phyloP scores from a whole-genome alignment of 2,329 filamentous ascomycete genomes.

The Paraphaeosphaeria minitans region DNA sequence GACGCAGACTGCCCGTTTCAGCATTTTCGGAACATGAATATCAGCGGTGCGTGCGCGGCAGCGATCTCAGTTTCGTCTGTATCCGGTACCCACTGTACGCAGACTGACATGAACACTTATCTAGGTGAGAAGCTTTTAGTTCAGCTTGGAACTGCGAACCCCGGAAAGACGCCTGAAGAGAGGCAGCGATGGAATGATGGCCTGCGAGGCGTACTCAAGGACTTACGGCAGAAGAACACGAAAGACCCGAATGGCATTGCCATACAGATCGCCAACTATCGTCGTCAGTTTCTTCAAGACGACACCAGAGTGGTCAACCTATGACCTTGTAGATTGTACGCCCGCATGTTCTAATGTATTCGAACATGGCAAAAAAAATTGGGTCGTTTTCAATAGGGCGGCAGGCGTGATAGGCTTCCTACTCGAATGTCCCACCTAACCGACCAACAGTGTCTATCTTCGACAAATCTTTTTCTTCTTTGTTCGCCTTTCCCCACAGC shows the following conservation, averaged over 20 bases:
- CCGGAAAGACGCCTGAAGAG: constrained; percentile 65
- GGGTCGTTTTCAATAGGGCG: not conserved
- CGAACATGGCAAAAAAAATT: not conserved
- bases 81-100: constrained; percentile 38
- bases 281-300: constrained; percentile 49
- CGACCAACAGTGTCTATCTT: not conserved
- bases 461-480: not conserved
- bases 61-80: constrained; percentile 20
- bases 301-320: constrained; percentile 47
- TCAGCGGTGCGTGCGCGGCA: constrained; percentile 70
- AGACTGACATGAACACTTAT: constrained; percentile 44
- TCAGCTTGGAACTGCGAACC: constrained; percentile 69
- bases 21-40: constrained; percentile 76
- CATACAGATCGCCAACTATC: constrained; percentile 45
- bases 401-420: not conserved
- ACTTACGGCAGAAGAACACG: constrained; percentile 43
- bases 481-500: not conserved
- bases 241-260: constrained; percentile 48
- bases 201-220: constrained; percentile 44
- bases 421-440: not conserved
- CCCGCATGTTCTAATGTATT: not conserved
- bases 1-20: constrained; percentile 75
- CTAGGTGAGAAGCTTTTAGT: constrained; percentile 76
- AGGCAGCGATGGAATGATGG: constrained; percentile 56
- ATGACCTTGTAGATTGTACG: constrained; percentile 18